These are phyloP conservation scores for Alternaria atra DNA, from an alignment of 2,329 filamentous ascomycete species.

Conservation along the genomic window DNA sequence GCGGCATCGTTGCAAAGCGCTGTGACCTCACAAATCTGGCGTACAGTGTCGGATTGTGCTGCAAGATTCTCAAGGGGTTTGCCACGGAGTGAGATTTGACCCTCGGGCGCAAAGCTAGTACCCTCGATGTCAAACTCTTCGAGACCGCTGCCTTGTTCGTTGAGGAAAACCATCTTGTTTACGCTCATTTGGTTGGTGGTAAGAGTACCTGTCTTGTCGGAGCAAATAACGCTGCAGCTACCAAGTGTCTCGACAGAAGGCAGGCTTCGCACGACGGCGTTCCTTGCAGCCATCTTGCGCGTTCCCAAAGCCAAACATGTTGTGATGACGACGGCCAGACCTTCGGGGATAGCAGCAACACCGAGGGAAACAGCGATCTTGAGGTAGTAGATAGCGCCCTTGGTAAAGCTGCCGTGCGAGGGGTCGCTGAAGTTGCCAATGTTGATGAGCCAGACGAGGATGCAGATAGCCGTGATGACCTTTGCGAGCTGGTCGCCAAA, in stretches of 20 bases:
- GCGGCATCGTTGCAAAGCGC: constrained; percentile 89
- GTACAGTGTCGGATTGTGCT: constrained; percentile 76
- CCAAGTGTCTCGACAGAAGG: constrained; percentile 97
- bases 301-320: constrained; percentile 96
- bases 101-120: constrained; percentile 88
- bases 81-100: constrained; percentile 74
- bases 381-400: constrained; percentile 98
- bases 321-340: constrained; percentile 97
- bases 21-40: constrained; percentile 75
- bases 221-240: constrained; percentile 99
- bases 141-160: constrained; percentile 74
- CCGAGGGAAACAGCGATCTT: constrained; percentile 99
- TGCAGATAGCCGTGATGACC: constrained; percentile 96
- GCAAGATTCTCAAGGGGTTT: constrained; percentile 74
- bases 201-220: constrained; percentile 97
- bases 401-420: constrained; percentile 90
- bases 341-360: constrained; percentile 96
- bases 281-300: constrained; percentile 98
- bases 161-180: constrained; percentile 87
- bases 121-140: constrained; percentile 91
- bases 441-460: constrained; percentile 98
- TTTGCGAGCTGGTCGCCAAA: constrained; percentile 97
- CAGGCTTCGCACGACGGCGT: constrained; percentile 93
- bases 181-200: constrained; percentile 99
- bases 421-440: constrained; percentile 96